phyloP scores from a whole-genome alignment of 163 green algal species.

The Chloromonas sp. region DNA sequence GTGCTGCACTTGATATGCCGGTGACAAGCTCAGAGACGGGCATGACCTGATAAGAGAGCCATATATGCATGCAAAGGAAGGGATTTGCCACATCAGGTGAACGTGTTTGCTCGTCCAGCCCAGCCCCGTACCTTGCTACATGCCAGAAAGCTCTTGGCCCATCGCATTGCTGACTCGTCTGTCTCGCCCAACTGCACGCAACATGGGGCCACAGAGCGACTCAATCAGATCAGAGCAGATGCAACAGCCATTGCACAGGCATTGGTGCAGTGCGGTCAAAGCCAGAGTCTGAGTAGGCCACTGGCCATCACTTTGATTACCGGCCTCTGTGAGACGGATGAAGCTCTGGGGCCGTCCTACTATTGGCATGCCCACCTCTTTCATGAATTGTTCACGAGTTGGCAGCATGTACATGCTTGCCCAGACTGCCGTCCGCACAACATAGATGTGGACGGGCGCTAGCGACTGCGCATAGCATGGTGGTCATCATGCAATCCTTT shows the following conservation, averaged over 20 bases:
- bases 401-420: slow-evolving; percentile 63
- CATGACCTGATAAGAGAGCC: background rate
- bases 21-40: background rate
- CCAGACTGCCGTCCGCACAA: slow-evolving; percentile 62
- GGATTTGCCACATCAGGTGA: background rate
- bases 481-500: too few species aligned
- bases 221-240: background rate
- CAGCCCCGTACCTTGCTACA: background rate
- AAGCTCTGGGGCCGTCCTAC: background rate
- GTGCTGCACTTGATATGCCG: background rate
- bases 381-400: slow-evolving; percentile 50
- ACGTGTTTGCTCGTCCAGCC: too few species aligned
- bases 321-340: background rate
- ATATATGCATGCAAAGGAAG: background rate
- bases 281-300: background rate
- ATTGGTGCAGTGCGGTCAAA: background rate
- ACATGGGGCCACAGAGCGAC: background rate
- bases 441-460: slow-evolving; percentile 54
- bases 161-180: slow-evolving; percentile 11
- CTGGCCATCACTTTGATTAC: background rate
- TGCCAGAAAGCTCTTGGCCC: background rate
- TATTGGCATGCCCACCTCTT: slow-evolving; percentile 7
- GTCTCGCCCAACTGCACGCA: background rate
- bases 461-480: slow-evolving; percentile 21
- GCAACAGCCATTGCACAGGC: background rate